These are phyloP conservation scores for Cutaneotrichosporon dermatis DNA, from an alignment of 1,284 basidiomycete species.

Conservation along the genomic window DNA sequence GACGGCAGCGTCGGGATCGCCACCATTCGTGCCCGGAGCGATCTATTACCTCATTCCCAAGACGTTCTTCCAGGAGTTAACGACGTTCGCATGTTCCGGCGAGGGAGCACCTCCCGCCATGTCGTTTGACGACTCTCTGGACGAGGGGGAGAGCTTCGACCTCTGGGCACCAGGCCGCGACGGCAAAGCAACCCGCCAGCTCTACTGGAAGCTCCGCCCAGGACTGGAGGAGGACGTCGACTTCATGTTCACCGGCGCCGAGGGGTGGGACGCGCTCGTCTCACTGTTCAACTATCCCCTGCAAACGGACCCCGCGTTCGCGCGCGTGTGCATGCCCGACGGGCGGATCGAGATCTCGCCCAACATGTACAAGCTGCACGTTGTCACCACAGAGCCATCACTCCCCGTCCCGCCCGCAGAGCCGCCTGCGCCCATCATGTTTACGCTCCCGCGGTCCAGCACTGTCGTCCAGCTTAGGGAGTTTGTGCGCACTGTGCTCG, in stretches of 20 bases:
- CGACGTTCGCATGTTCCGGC: constrained; percentile 26
- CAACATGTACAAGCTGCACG: constrained; percentile 61
- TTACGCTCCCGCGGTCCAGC: constrained; percentile 15
- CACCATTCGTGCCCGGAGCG: constrained; percentile 30
- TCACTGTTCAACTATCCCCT: constrained; percentile 21
- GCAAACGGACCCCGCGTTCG: constrained; percentile 48
- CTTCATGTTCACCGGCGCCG: constrained; percentile 69
- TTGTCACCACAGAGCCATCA: constrained; percentile 21
- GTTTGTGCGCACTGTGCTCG: constrained; percentile 11
- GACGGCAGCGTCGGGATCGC: constrained; percentile 28
- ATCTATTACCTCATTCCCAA: constrained; percentile 41
- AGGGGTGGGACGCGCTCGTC: constrained; percentile 66
- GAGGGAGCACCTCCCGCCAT: constrained; percentile 18
- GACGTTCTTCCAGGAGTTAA: constrained; percentile 27
- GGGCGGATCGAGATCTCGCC: constrained; percentile 71
- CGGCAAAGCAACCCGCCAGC: constrained; percentile 1
- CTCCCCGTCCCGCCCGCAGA: constrained; percentile 16
- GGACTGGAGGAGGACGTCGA: constrained; percentile 64
- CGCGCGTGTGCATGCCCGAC: constrained; percentile 52
- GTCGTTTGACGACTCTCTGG: constrained; percentile 26
- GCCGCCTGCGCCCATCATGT: constrained; percentile 5
- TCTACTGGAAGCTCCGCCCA: constrained; percentile 38
- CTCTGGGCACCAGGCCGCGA: constrained; percentile 23
- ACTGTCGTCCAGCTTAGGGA: constrained; percentile 7
- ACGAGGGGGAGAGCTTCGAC: constrained; percentile 14